phyloP scores from a whole-genome alignment of 1,284 basidiomycete species.

The Tremellales sp. region DNA sequence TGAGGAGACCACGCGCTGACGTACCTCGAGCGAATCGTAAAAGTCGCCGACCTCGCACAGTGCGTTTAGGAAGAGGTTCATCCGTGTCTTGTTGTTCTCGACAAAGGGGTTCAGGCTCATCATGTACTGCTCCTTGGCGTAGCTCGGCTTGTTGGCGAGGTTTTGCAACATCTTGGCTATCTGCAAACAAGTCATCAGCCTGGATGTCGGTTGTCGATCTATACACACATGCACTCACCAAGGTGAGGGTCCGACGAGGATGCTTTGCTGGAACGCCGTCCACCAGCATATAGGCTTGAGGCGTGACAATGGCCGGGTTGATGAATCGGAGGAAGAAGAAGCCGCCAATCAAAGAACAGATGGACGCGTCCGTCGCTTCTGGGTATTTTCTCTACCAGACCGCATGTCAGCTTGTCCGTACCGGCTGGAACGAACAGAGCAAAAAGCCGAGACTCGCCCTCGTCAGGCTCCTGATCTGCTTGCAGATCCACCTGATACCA shows the following conservation, averaged over 20 bases:
- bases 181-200: constrained; percentile 49
- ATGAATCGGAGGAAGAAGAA: constrained; percentile 99
- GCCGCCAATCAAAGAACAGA: constrained; percentile 96
- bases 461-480: constrained; percentile 94
- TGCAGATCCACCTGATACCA: constrained; percentile 99
- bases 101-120: constrained; percentile 97
- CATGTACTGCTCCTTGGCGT: constrained; percentile 98
- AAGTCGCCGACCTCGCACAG: constrained; percentile 99
- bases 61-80: constrained; percentile 94
- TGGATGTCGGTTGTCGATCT: neutral
- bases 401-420: constrained; percentile 10
- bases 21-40: constrained; percentile 94
- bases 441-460: constrained; percentile 58
- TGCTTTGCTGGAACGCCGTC: constrained; percentile 96
- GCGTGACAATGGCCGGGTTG: constrained; percentile 99
- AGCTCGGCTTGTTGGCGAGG: constrained; percentile 96
- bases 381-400: constrained; percentile 88
- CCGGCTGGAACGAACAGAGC: neutral
- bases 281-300: constrained; percentile 99
- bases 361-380: constrained; percentile 93
- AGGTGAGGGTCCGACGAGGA: constrained; percentile 87
- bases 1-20: constrained; percentile 15
- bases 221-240: constrained; percentile 55
- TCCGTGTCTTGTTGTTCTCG: constrained; percentile 94
- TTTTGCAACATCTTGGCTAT: constrained; percentile 99